phyloP scores from a whole-genome alignment of 495 filamentous ascomycete genomes.

The Aspergillus taichungensis region DNA sequence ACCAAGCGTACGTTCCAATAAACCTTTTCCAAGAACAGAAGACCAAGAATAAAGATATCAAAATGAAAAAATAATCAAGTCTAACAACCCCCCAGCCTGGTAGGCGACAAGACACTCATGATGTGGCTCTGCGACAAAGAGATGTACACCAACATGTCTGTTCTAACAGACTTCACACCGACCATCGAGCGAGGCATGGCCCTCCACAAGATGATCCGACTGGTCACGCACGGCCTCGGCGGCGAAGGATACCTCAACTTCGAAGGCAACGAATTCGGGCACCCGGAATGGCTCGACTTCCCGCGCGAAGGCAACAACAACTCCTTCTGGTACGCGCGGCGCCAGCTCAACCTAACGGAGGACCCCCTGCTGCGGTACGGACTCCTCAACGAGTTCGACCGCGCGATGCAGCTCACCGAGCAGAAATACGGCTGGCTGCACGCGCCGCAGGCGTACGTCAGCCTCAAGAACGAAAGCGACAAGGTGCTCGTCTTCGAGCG shows the following conservation, averaged over 20 bases:
- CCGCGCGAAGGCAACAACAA: slow-evolving; percentile 91
- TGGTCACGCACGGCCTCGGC: slow-evolving; percentile 87
- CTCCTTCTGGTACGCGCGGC: slow-evolving; percentile 92
- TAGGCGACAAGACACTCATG: slow-evolving; percentile 92
- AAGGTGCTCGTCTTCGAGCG: slow-evolving; percentile 96
- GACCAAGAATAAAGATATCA: slow-evolving; percentile 25
- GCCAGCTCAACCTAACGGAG: slow-evolving; percentile 88
- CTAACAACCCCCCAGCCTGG: slow-evolving; percentile 50
- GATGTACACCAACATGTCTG: slow-evolving; percentile 97
- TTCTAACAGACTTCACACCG: slow-evolving; percentile 70
- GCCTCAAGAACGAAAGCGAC: slow-evolving; percentile 86
- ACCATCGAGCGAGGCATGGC: slow-evolving; percentile 86
- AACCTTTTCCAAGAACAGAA: neutral
- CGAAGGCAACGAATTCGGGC: slow-evolving; percentile 97
- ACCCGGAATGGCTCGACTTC: slow-evolving; percentile 99
- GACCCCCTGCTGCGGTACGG: slow-evolving; percentile 79
- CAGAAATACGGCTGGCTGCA: slow-evolving; percentile 90
- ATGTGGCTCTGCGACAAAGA: slow-evolving; percentile 98
- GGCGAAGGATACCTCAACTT: slow-evolving; percentile 98
- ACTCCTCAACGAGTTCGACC: slow-evolving; percentile 92
- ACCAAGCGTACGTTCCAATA: slow-evolving; percentile 75
- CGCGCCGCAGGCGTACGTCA: slow-evolving; percentile 78
- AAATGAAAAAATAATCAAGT: too few relatives aligned
- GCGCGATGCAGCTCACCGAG: slow-evolving; percentile 79
- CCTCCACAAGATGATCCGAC: slow-evolving; percentile 93